Percentiles rank a stretch among this genome's conserved stretches.
Conservation (phyloP, 345 rosid genomes). For the Moringa oleifera region DNA sequence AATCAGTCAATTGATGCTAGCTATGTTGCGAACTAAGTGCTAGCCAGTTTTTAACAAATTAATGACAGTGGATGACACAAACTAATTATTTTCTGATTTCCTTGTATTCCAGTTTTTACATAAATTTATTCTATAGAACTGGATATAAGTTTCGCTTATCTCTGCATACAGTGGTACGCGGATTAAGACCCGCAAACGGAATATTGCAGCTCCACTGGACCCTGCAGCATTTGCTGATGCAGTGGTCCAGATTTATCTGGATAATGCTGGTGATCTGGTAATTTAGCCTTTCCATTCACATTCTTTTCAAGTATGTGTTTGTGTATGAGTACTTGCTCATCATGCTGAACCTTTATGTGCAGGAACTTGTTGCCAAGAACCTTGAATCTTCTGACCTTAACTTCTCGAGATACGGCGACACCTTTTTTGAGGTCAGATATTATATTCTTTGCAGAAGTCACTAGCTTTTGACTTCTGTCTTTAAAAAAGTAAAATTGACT, state of each 20-base stretch:
- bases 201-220: constrained; percentile 93
- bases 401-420: constrained; percentile 92
- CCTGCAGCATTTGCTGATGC: constrained; percentile 98
- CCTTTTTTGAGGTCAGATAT: constrained; percentile 30
- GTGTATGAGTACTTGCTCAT: not conserved
- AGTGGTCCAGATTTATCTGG: constrained; percentile 94
- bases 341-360: constrained; percentile 10
- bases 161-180: constrained; percentile 79
- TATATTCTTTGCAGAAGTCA: constrained; percentile 4
- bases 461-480: not conserved
- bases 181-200: constrained; percentile 99
- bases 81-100: not conserved
- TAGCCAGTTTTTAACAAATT: not conserved
- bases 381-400: constrained; percentile 84
- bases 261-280: constrained; percentile 99
- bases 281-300: not conserved
- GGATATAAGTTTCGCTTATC: not conserved
- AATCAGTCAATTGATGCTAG: not conserved
- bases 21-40: not conserved
- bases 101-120: not conserved
- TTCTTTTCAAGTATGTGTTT: not conserved
- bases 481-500: not conserved
- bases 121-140: not conserved
- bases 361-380: constrained; percentile 91
- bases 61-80: not conserved